phyloP scores from a whole-genome alignment of 2,329 filamentous ascomycete species.

The Aspergillus sp. region DNA sequence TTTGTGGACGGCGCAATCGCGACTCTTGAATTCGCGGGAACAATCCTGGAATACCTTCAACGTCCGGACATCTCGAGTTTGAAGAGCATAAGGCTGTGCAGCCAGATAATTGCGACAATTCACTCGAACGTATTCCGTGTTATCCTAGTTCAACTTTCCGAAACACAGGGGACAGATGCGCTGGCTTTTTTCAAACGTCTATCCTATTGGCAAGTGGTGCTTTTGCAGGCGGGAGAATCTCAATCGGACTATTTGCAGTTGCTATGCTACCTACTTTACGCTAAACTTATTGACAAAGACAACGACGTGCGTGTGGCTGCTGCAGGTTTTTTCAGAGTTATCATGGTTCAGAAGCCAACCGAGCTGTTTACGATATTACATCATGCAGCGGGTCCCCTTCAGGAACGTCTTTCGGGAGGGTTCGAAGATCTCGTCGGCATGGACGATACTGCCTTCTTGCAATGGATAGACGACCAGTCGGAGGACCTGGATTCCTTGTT shows the following conservation, averaged over 20 bases:
- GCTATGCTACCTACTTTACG: slow-evolving; percentile 90
- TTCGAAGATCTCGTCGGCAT: slow-evolving; percentile 84
- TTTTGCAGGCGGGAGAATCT: slow-evolving; percentile 72
- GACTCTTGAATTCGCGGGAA: slow-evolving; percentile 81
- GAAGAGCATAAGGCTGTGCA: slow-evolving; percentile 90
- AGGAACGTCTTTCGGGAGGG: slow-evolving; percentile 68
- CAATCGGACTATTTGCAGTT: slow-evolving; percentile 82
- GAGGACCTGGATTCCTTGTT: slow-evolving; percentile 79
- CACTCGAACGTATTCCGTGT: slow-evolving; percentile 75
- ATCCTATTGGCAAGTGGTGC: slow-evolving; percentile 92
- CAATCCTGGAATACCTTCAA: slow-evolving; percentile 83
- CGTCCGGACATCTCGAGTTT: slow-evolving; percentile 75
- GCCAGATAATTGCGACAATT: slow-evolving; percentile 74
- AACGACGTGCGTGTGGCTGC: slow-evolving; percentile 70
- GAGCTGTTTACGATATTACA: slow-evolving; percentile 74
- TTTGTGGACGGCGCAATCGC: slow-evolving; percentile 85
- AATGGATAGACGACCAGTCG: slow-evolving; percentile 83
- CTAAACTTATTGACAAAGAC: slow-evolving; percentile 74
- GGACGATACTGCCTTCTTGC: slow-evolving; percentile 83
- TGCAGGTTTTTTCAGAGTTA: slow-evolving; percentile 83
- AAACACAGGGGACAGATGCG: slow-evolving; percentile 71
- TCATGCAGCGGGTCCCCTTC: slow-evolving; percentile 68
- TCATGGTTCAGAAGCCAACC: slow-evolving; percentile 88
- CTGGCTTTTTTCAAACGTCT: slow-evolving; percentile 78
- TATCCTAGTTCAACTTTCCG: slow-evolving; percentile 77